Evolutionary conservation across 2,329 filamentous ascomycete species (phyloP), one percentile per base, ranked within the genome.

Genomic region (Raffaelea arxii): DNA sequence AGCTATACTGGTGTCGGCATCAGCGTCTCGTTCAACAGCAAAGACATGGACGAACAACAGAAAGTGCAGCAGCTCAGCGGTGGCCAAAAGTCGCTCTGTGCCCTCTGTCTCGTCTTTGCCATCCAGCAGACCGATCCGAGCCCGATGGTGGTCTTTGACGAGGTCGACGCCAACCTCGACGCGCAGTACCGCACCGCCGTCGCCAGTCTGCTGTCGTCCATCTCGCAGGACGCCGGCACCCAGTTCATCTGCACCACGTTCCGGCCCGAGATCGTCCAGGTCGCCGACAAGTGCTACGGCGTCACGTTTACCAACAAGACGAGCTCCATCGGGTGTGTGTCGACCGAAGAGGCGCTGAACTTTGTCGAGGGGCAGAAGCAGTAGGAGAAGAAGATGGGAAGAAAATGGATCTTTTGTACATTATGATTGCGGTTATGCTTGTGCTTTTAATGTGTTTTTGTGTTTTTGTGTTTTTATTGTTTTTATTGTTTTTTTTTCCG

Each of bases 211-310:
- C 75, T 98, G 21, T 74, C 91, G 59, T 82, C 81, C 46, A 89
- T 88, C 52, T 87, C 82, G 14, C 69, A 75, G 49, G 78, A 81
- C 54, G 75, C 74, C 14, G 74, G 75, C 51, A 81, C 76, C 43
- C 76, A 98, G 64, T 98, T 98, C 62, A 98, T 98, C 65, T 97
- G 92, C 74, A 98, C 92, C 4, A 98, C 92, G 3, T 98, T 98
- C 78, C 77, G 92, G 48, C 92, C 92, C 1, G 92, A 98, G 68
- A 96, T 98, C 75, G 77, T 98, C 53, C 79, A 85, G 51, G 88
- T 97, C 19, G 92, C 92, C 3, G 90, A 97, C 70, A 94, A 95
- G 70, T 96, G 91, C 67, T 98, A 98, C 64, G 92, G 92, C 51
- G 92, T 98, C 44, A 88, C 86, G 44, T 97, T 91, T 66, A 78